These are phyloP conservation scores for Aspergillus caelatus DNA, from an alignment of 2,329 filamentous ascomycete genomes.

Conservation along the genomic window DNA sequence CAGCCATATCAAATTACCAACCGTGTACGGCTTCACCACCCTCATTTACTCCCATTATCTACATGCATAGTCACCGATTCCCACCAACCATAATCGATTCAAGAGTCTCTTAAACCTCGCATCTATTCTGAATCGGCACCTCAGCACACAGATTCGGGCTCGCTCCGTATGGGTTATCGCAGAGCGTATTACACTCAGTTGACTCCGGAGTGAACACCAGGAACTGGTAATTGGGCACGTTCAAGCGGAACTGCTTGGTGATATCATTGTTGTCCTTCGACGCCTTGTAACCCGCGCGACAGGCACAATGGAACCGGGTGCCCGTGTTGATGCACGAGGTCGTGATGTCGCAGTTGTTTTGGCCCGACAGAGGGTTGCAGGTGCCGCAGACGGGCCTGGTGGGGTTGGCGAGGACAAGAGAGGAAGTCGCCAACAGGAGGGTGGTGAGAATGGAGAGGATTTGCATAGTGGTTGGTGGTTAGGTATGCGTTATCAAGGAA, in stretches of 20 bases:
- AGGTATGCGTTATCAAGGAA: constrained; percentile 17
- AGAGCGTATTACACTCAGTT: constrained; percentile 40
- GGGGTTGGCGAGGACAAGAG: constrained; percentile 23
- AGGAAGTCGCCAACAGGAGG: constrained; percentile 29
- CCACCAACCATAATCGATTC: background rate
- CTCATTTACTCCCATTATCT: background rate
- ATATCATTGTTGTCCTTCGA: constrained; percentile 32
- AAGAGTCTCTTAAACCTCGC: constrained; percentile 25
- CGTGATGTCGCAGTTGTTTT: constrained; percentile 46
- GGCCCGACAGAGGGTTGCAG: constrained; percentile 44
- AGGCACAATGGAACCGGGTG: constrained; percentile 44
- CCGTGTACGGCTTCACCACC: background rate
- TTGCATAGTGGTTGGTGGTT: constrained; percentile 31
- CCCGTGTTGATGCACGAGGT: constrained; percentile 50
- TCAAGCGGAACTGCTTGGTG: constrained; percentile 40
- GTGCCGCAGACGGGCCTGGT: constrained; percentile 34
- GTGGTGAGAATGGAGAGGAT: constrained; percentile 25
- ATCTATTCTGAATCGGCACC: constrained; percentile 34
- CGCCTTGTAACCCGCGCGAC: constrained; percentile 46
- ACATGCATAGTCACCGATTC: background rate
- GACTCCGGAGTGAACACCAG: constrained; percentile 42
- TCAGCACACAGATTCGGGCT: constrained; percentile 38
- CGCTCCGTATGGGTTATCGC: constrained; percentile 35
- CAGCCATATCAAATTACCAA: background rate
- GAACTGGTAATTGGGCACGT: constrained; percentile 43